Base-by-base conservation (phyloP, 768 basidiomycete species). In the Erythrobasidium yunnanense region DNA sequence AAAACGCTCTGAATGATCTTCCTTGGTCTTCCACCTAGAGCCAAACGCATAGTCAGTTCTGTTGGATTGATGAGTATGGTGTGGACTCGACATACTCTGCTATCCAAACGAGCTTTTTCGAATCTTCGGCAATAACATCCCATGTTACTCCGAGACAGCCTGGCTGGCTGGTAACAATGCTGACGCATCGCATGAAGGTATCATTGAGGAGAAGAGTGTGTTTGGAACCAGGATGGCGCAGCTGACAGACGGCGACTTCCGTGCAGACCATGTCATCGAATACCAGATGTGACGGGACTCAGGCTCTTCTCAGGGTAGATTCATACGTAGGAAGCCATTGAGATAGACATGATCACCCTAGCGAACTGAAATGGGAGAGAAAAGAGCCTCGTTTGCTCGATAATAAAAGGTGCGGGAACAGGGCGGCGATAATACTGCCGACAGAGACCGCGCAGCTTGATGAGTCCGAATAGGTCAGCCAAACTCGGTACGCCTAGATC, bases 31-130 rank as follows among this genome's bases (percentile, higher is more conserved):
- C 60, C 60, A 63, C n/a, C 38, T 42, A 42, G 11, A 11, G 38
- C 38, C 11, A 42, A 42, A 42, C 11, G 38, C 11, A 42, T n/a
- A n/a, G 38, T 42, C 38, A 42, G 38, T 42, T 42, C 38, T 11
- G 38, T 11, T 42, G 11, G 38, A 42, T 42, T 11, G n/a, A 42
- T 42, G 38, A 11, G 38, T 42, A 11, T 42, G 11, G n/a, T 42
- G 11, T 11, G 11, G 38, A 42, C 11, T 42, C 38, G n/a, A n/a
- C 38, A n/a, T n/a, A 42, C 38, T 42, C 38, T 2, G 42, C 60
- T 13, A 63, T 46, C 60, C 60, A 63, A 4, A 63, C 49, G 60
- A 63, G 60, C 47, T 50, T n/a, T 32, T 46, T 63, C 17, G 45
- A 30, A 25, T 63, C 60, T 30, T 63, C 60, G 20, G 47, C 23